Base-by-base conservation (phyloP, 441 rosid species). In the Euphorbia corollata region DNA sequence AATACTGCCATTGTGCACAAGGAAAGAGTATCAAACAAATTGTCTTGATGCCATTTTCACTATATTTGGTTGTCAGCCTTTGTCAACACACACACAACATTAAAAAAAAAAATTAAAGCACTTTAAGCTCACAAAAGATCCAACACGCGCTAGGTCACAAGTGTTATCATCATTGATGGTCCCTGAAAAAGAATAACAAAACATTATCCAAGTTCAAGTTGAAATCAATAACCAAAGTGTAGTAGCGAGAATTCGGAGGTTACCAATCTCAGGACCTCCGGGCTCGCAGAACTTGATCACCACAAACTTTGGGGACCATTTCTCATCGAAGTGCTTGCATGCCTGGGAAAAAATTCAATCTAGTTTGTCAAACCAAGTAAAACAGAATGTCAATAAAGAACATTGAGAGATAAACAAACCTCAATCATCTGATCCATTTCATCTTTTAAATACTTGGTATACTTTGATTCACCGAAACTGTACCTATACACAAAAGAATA, bases 131-230 rank as follows among this genome's bases (percentile, higher is more conserved):
- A 92, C 97, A 38, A 88, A 90, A 91, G 86, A 86, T 50, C 98
- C 98, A 0, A 92, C 97, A 68, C 88, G 96, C 0, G 94, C n/a
- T n/a, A n/a, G n/a, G n/a, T n/a, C n/a, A n/a, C 97, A 90, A 16
- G 88, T 74, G 68, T 63, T 78, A 73, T 69, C 83, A 75, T 92
- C 98, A 19, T 88, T 73, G 18, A 92, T 78, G 1, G 97, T 92
- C 61, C 97, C 98, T 90, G 81, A 62, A 76, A 11, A n/a, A n/a
- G n/a, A 55, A 32, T 32, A n/a, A n/a, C n/a, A n/a, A n/a, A n/a
- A n/a, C n/a, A n/a, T n/a, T n/a, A n/a, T n/a, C n/a, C n/a, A n/a
- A n/a, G n/a, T n/a, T n/a, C n/a, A n/a, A n/a, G n/a, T n/a, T n/a
- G n/a, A n/a, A n/a, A n/a, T 27, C 32, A 27, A 1, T 27, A 27